Evolutionary conservation across 352 stramenopile genomes (phyloP), one percentile per base, ranked within the genome.

Genomic region (Globisporangium okanoganense): DNA sequence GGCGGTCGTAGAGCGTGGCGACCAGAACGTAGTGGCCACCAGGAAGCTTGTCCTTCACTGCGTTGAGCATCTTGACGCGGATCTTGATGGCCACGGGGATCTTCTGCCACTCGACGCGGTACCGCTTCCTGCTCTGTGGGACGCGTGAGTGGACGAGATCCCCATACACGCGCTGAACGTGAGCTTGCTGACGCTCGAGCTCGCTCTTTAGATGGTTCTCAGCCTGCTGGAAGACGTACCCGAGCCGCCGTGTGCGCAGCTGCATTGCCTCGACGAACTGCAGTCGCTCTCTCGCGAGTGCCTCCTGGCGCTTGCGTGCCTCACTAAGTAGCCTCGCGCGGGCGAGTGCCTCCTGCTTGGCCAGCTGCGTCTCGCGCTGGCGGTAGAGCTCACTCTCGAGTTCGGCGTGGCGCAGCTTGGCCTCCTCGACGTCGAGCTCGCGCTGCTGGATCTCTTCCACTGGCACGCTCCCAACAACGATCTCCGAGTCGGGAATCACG

Each of bases 21-120:
- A 97, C 67, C 27, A 97, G 58, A 25, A 91, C 82, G 57, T 97
- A 97, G 2, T 82, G 69, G 0, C 89, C 91, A 2, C 64, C 49
- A 2, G 81, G 86, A 3, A 97, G 61, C 33, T 93, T 94, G 61
- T 96, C 84, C 61, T 96, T 95, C 20, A 96, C 65, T 8, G 76
- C 90, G 12, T 81, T 79, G 2, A 96, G 47, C 66, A 85, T 76
- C 58, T 78, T 79, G 5, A 77, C 60, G 5, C 73, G 69, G 38
- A 96, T 66, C 50, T 92, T 71, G 25, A 96, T 64, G 0, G 83
- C 88, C 57, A 94, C 68, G 0, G 90, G 90, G 41, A 96, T 77
- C 8, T 72, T 66, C 14, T 74, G 31, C 82, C 81, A 96, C 47
- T 92, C 77, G 3, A 93, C 85, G 6, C 78, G 74, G 55, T 89